Conservation (phyloP, 306 rosid genomes). For the Senna siamea region DNA sequence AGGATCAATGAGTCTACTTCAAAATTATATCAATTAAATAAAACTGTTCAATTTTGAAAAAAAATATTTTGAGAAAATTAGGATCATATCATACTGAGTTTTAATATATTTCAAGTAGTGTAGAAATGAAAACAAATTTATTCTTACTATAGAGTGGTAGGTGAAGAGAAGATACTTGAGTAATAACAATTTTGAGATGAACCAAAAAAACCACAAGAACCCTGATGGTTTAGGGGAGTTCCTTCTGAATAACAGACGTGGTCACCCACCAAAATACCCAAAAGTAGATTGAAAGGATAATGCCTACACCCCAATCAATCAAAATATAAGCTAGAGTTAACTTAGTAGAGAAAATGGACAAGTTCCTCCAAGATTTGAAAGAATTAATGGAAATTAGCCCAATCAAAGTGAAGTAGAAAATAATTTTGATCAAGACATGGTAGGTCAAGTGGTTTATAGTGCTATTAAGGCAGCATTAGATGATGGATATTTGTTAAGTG, state of each 20-base stretch:
- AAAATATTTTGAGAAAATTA: slow-evolving; percentile 6
- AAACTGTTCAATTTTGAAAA: too few relatives aligned
- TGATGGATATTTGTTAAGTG: slow-evolving; percentile 85
- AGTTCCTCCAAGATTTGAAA: slow-evolving; percentile 57
- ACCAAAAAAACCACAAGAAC: slow-evolving; percentile 57
- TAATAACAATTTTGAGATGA: slow-evolving; percentile 56
- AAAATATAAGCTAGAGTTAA: slow-evolving; percentile 44
- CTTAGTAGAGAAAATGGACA: slow-evolving; percentile 43
- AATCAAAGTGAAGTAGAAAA: slow-evolving; percentile 50
- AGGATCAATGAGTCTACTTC: slow-evolving; percentile 5
- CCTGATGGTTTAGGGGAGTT: slow-evolving; percentile 59
- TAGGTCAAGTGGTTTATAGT: slow-evolving; percentile 75
- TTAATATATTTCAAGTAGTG: too few relatives aligned
- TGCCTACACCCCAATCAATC: slow-evolving; percentile 40
- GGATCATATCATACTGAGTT: neutral
- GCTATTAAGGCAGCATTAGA: slow-evolving; percentile 81
- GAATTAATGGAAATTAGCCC: slow-evolving; percentile 51
- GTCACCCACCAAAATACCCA: slow-evolving; percentile 91
- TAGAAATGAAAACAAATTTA: neutral
- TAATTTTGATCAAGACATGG: slow-evolving; percentile 47
- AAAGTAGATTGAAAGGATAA: slow-evolving; percentile 54
- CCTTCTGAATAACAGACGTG: slow-evolving; percentile 83
- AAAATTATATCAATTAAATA: neutral
- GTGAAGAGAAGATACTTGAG: slow-evolving; percentile 13
- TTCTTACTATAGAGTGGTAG: slow-evolving; percentile 36